Evolutionary conservation across 305 asterid species (phyloP), one percentile per base, ranked within the genome.

Genomic region (Fraxinus velutina): DNA sequence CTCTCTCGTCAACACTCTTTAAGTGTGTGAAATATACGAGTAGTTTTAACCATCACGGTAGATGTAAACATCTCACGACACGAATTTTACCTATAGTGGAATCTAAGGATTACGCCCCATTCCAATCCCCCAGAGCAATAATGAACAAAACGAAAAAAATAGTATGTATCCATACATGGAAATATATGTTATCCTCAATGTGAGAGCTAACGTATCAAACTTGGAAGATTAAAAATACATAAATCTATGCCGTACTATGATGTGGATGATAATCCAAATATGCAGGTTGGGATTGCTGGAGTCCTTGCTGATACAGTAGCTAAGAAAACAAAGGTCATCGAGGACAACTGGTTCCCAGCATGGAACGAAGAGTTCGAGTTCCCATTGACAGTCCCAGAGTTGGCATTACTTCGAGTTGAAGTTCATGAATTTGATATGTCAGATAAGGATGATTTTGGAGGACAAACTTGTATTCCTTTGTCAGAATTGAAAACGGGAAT

Each of bases 381-480:
- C 81, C 88, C 85, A 9, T 78, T 92, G 79, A 86, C 90, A 22
- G 90, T 91, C 83, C 95, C 97, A n/a, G 91, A 94, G 85, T 73
- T 94, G 50, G 98, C 97, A 60, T 82, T 94, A 83, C 92, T 94
- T 47, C 90, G 98, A 44, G 76, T 94, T 9, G 97, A 94, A 86
- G 97, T 94, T 27, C 97, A 90, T 32, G 98, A 94, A 79, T 92
- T 89, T 29, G 98, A 94, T 70, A 79, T 88, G 79, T 82, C 97
- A 0, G 98, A 86, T 80, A 90, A 89, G 78, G 98, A 94, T 82
- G 98, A 94, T 85, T 94, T 94, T 79, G 98, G 93, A 12, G 98
- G 98, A 21, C 98, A 94, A 86, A 94, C 97, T 79, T 92, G 95
- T 84, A 87, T 94, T 79, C 97, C 98, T 7, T 89, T 94, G 47